Evolutionary conservation across 176 grass and related monocot species (phyloP), one percentile per base, ranked within the genome.

Genomic region (Puccinellia tenuiflora): DNA sequence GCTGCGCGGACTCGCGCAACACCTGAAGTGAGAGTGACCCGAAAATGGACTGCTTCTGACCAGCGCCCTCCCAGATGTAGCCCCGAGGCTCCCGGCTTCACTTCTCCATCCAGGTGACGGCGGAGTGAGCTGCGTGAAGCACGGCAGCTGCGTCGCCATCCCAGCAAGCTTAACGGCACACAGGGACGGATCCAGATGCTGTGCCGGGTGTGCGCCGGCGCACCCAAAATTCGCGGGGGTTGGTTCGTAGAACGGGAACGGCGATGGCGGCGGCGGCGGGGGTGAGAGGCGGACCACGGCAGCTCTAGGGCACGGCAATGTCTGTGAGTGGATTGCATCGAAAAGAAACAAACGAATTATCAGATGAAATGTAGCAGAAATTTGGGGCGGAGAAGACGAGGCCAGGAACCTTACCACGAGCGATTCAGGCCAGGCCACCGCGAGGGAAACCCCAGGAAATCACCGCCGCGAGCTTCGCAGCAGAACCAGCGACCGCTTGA

Each of bases 131-230:
- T 82, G 92, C 71, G 89, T 87, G 71, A 89, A 88, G 80, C 89
- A 87, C 2, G 87, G 85, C 14, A 94, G 83, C 43, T 94, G 92
- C 25, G 80, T 87, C 34, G 89, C 81, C 92, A 94, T 94, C 73
- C 29, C 45, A 55, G 45, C 13, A 31, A 66, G 84, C 29, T 37
- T 52, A 64, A 45, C 33, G 20, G 72, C 21, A 5, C 48, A 5
- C 43, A 20, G 69, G 43, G 42, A 25, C 69, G 25, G 69, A 73
- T 73, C 69, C 69, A 48, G 69, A 73, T 30, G 69, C 0, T 18
- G 43, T 48, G n/a, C 68, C 68, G 39, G 38, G 68, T 16, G 68
- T 26, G 68, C 68, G 42, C 42, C 25, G 8, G 69, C 69, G 11
- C 42, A 5, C 69, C 24, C 69, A 73, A 28, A 47, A 48, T 30